Base-by-base conservation (phyloP, 2,329 filamentous ascomycete genomes). In the Hypoxylon sp. region DNA sequence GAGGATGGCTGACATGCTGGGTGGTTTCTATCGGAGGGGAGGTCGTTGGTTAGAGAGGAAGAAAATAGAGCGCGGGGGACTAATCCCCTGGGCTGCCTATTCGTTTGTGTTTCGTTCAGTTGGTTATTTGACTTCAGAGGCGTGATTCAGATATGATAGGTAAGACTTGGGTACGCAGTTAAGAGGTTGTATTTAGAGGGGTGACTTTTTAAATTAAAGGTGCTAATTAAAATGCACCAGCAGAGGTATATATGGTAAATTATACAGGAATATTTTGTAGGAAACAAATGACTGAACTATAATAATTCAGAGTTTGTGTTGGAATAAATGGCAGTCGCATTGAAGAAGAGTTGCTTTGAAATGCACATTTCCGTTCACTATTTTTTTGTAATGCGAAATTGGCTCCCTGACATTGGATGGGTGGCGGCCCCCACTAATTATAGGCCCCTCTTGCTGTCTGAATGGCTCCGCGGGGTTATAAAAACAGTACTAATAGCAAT, bases 1-100 rank as follows among this genome's bases (percentile, higher is more conserved):
- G 66, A 99, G 88, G 67, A 99, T 99, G 57, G 94, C 94, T 70
- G 91, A 96, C 94, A 99, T 99, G 57, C 71, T 78, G 62, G 34
- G 32, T 13, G 32, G 34, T 46, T 26, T 16, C 12, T 26, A 17
- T 20, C 9, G 20, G 27, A 25, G 9, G 12, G n/a, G 9, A 12
- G 23, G 25, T 9, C n/a, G n/a, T n/a, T n/a, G n/a, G n/a, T n/a
- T n/a, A 35, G 3, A 9, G 25, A 46, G 45, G 42, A 30, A 15
- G 31, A 44, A 36, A n/a, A 36, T 31, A 35, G 21, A 16, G 9
- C n/a, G 19, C 17, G 41, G 48, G 49, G 34, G 46, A 51, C 46
- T 42, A 23, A 29, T 50, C 51, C 51, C 47, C 35, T 42, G n/a
- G n/a, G n/a, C n/a, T n/a, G n/a, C n/a, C n/a, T n/a, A n/a, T n/a